phyloP scores from a whole-genome alignment of 257 asterid genomes.

The Solanum pimpinellifolium region DNA sequence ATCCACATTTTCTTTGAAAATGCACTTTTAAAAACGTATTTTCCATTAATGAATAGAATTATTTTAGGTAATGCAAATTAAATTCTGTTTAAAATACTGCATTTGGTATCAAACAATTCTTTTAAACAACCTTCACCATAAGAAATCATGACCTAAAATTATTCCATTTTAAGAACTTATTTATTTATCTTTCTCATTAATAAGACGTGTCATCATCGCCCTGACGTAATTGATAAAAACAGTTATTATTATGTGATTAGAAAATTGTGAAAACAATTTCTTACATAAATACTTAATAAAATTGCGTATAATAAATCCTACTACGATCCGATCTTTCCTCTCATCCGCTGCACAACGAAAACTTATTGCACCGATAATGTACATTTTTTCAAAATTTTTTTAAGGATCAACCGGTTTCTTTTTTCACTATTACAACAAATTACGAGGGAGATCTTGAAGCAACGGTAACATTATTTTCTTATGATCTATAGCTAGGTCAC shows the following conservation, averaged over 20 bases:
- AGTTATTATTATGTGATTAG: background rate
- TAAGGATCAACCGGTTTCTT: background rate
- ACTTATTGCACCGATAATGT: too few relatives aligned
- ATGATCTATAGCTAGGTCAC: background rate
- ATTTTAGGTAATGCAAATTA: background rate
- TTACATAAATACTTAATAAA: background rate
- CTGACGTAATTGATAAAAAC: background rate
- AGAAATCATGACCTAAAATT: background rate
- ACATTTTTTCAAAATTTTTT: background rate
- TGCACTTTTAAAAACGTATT: background rate
- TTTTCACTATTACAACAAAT: background rate
- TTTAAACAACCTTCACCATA: background rate
- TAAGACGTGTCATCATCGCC: background rate
- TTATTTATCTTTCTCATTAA: background rate
- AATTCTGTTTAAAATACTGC: background rate
- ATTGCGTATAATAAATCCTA: background rate
- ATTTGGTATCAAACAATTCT: background rate
- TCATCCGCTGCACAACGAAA: accelerated
- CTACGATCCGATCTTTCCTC: accelerated
- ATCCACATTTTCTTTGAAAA: background rate
- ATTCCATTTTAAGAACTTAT: background rate
- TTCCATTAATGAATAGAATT: background rate
- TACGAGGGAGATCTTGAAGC: background rate
- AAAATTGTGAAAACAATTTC: background rate
- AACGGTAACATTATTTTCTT: background rate